Base-by-base conservation (phyloP, 2,329 filamentous ascomycete species). In the Raffaelea albimanens region DNA sequence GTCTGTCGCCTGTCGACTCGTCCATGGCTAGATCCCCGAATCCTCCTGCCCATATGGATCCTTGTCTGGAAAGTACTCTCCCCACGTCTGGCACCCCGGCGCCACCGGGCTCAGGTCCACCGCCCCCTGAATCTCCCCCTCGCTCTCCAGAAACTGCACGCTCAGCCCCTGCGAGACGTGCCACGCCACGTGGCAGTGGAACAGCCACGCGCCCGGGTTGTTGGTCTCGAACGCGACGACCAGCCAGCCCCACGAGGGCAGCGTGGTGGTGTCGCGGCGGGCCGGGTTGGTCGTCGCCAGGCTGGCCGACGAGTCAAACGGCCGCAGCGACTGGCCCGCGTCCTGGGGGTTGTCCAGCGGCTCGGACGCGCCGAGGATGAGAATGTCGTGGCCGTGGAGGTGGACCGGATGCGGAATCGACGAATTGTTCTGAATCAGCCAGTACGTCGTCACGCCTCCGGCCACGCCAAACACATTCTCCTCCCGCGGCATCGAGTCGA, bases 151-250 rank as follows among this genome's bases (percentile, higher is more conserved):
- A 54, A 78, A 76, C 57, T 78, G 71, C 31, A 77, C 60, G 7
- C 65, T 68, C 16, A 78, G 63, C 20, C 72, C 73, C 48, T 67
- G 65, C 44, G 60, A 63, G 39, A 72, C 64, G 56, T 78, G 74
- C 71, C 67, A 73, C 19, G 68, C 67, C 49, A 73, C 70, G 54
- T 72, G 69, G 60, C 69, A 72, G 56, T 72, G 69, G 59, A 72
- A 63, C n/a, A 70, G 56, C 68, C 69, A 72, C 5, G 66, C 58
- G 41, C 73, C 73, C 0, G 73, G 73, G 52, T 76, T 76, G 57
- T 77, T 66, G 0, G 69, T 64, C 46, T 61, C 56, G 57, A 73
- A 76, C 0, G 68, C 72, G 10, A 76, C 59, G 1, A 70, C 63
- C 5, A 76, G 49, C 59, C 70, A 71, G 2, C 72, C 73, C 19